Evolutionary conservation across 441 rosid genomes (phyloP), one percentile per base, ranked within the genome.

Genomic region (Bruguiera hainesii): DNA sequence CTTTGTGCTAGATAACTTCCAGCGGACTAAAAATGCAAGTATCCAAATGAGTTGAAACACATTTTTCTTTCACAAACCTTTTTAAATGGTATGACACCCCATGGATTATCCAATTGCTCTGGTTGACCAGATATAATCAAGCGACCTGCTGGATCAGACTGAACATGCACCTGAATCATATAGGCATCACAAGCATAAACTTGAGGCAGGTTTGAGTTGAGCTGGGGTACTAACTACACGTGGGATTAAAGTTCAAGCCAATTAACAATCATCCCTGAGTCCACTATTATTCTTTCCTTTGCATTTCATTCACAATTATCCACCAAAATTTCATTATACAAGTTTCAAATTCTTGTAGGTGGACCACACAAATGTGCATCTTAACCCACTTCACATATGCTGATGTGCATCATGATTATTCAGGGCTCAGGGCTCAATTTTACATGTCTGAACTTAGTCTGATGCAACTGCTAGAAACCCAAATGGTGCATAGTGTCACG

Each of bases 91-190:
- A 89, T 83, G 56, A 84, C 83, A 18, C 93, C 93, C 93, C 93
- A 87, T n/a, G 90, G 93, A 81, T 85, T 87, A 71, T 87, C 87
- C 50, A 78, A 68, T 55, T 87, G 83, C 77, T 81, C 80, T 59
- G 93, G 93, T 63, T 87, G 82, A 60, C 93, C 93, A 35, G 87
- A 78, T 72, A 87, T 87, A 70, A 87, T 79, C 80, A 88, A 73
- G n/a, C 87, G 89, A 52, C 93, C 90, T 1, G 83, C 88, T 64
- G 93, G 89, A 80, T 87, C 93, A 37, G 90, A 85, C 72, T 87
- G 90, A 74, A 87, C 93, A 42, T 81, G 93, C 57, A 87, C 90
- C 93, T 87, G 80, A 64, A 48, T 52, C 10, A 60, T 7, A 37
- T 7, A 46, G 26, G 25, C 21, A 46, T 60, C 28, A 23, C 33